Evolutionary conservation across 257 asterid genomes (phyloP), one percentile per base, ranked within the genome.

Genomic region (Vinca minor): DNA sequence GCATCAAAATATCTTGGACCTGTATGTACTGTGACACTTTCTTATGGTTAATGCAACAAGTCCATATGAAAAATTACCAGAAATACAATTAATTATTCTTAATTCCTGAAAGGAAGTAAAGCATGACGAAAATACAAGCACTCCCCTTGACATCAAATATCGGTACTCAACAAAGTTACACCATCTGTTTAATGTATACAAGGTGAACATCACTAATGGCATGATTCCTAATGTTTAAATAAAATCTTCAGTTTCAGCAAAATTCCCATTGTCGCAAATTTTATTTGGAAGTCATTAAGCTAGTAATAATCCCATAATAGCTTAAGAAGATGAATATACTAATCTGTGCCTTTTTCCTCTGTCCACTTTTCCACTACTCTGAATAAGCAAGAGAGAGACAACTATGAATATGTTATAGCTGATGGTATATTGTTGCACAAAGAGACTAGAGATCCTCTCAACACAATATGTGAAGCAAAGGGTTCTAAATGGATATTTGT

Each of bases 401-500:
- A 23, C 18, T 77, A 69, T 42, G 81, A 77, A 77, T 76, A 72
- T 32, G 42, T 34, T 36, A 29, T 77, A 36, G 46, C 59, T 13
- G 53, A 25, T 29, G 81, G 78, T 54, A 77, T 32, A 56, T 25
- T 77, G 48, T 52, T 69, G 23, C 69, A 73, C 48, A 65, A 59
- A 62, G 62, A 56, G 70, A 69, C 31, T 61, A 71, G 78, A 54
- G 46, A 4, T 34, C 64, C 28, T 66, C 71, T 77, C 8, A 56
- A 73, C 39, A 69, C 75, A 13, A 48, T 47, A 41, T 58, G 64
- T 35, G 71, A 35, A 34, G 35, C 13, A 14, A 45, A 38, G 13
- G 8, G 55, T 34, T 54, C 67, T 3, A 66, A 77, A 69, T 77
- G 81, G 78, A 77, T 77, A 1, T 77, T 69, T 66, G 81, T 77